A percentile compares a stretch with the other conserved stretches of the same genome.
Conservation (phyloP, 345 rosid species). For the Pelargonium nanum region DNA sequence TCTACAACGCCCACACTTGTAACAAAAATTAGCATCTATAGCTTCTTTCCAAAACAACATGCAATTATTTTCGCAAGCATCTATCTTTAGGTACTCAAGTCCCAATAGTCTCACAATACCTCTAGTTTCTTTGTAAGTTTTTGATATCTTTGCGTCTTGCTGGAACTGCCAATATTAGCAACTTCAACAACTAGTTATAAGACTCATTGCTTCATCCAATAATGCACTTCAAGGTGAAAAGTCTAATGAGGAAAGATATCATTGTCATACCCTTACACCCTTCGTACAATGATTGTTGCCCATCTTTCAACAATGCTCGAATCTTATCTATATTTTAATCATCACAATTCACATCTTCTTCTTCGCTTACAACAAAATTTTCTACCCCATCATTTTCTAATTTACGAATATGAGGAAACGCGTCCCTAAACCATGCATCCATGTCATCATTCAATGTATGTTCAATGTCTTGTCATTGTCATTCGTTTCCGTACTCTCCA, state of each 20-base stretch:
- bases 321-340: not conserved
- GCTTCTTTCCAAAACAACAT: not conserved
- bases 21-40: not conserved
- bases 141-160: not conserved
- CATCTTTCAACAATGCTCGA: not conserved
- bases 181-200: not conserved
- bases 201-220: not conserved
- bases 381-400: not conserved
- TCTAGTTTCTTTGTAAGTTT: not conserved
- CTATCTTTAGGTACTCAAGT: not conserved
- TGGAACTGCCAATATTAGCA: not conserved
- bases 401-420: not conserved
- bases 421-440: not conserved
- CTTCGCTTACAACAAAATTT: not conserved
- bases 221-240: not conserved
- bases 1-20: not conserved
- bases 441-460: not conserved
- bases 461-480: not conserved
- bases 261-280: not conserved
- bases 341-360: not conserved
- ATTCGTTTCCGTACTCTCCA: not conserved
- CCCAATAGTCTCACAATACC: not conserved
- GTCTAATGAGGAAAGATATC: not conserved
- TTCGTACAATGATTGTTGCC: not conserved
- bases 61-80: slow-evolving; percentile 1